Conservation (phyloP, 106 monocot species). For the Chionographis japonica region DNA sequence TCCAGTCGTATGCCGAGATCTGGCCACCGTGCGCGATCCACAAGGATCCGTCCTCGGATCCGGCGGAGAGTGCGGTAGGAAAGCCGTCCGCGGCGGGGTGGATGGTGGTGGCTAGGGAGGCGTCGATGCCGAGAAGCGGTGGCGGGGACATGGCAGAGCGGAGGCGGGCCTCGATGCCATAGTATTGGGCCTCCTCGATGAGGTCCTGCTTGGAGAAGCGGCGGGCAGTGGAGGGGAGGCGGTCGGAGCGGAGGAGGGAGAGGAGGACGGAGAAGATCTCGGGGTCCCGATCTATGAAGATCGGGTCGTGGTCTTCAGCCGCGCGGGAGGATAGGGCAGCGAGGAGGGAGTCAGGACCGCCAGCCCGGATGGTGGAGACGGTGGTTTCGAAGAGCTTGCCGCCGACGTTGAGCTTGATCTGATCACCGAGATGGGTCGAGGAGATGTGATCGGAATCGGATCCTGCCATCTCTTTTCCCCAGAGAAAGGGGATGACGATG, state of each 20-base stretch:
- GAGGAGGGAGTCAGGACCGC: constrained; percentile 55
- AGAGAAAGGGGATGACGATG: no score
- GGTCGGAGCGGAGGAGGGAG: constrained; percentile 61
- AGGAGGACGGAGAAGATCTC: constrained; percentile 73
- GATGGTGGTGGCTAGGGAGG: constrained; percentile 46
- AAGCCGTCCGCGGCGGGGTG: constrained; percentile 50
- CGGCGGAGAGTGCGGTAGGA: constrained; percentile 47
- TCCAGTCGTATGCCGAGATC: constrained; percentile 77
- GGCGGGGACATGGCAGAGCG: constrained; percentile 61
- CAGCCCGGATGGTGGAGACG: constrained; percentile 43
- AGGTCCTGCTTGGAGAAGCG: constrained; percentile 51
- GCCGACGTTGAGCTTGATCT: constrained; percentile 77
- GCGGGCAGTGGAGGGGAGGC: constrained; percentile 54
- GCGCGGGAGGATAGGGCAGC: constrained; percentile 35
- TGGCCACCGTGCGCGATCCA: constrained; percentile 89
- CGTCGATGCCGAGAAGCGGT: constrained; percentile 66
- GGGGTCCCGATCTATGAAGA: constrained; percentile 85
- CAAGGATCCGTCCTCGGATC: constrained; percentile 50
- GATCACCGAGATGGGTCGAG: neutral
- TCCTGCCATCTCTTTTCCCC: no score
- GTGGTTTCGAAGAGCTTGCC: constrained; percentile 76
- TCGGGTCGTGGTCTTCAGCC: constrained; percentile 5
- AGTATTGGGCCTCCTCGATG: constrained; percentile 69
- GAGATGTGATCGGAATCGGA: neutral
- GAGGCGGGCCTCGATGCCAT: constrained; percentile 64